Evolutionary conservation across 2,329 filamentous ascomycete genomes (phyloP).

Genomic region (Rutstroemia sp.): DNA sequence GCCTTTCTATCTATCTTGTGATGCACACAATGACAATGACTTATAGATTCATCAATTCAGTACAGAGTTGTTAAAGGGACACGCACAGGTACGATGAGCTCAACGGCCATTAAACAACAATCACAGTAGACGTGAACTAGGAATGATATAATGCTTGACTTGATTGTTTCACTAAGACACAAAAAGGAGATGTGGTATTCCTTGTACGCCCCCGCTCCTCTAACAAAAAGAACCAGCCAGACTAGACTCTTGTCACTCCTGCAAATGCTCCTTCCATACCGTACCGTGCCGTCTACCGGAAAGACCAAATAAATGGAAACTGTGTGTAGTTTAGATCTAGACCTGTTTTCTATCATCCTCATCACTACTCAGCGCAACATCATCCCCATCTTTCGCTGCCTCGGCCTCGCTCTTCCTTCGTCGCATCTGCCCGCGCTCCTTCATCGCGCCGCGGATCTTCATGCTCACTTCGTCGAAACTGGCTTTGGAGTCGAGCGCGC

Average conservation of each 20-base stretch:
- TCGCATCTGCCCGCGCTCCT: constrained; percentile 59
- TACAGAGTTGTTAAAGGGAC: no score
- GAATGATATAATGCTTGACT: no score
- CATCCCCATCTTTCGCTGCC: constrained; percentile 35
- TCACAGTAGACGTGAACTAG: no score
- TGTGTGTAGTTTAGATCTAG: constrained; percentile 1
- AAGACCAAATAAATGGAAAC: no score
- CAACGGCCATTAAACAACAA: no score
- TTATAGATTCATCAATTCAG: no score
- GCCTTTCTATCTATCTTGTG: no score
- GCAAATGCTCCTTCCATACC: neutral
- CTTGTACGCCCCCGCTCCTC: neutral
- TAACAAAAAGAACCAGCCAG: neutral
- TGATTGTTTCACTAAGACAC: no score
- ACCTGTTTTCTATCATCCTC: constrained; percentile 23
- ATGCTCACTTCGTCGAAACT: constrained; percentile 76
- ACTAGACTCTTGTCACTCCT: neutral
- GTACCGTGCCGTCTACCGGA: neutral
- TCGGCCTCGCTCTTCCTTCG: constrained; percentile 33
- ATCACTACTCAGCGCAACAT: constrained; percentile 33
- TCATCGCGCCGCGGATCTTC: constrained; percentile 81
- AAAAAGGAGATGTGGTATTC: neutral
- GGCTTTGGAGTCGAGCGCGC: constrained; percentile 56
- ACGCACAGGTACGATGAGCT: no score
- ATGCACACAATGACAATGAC: no score